Evolutionary conservation across 768 basidiomycete genomes (phyloP).

Genomic region (Mrakia blollopis): DNA sequence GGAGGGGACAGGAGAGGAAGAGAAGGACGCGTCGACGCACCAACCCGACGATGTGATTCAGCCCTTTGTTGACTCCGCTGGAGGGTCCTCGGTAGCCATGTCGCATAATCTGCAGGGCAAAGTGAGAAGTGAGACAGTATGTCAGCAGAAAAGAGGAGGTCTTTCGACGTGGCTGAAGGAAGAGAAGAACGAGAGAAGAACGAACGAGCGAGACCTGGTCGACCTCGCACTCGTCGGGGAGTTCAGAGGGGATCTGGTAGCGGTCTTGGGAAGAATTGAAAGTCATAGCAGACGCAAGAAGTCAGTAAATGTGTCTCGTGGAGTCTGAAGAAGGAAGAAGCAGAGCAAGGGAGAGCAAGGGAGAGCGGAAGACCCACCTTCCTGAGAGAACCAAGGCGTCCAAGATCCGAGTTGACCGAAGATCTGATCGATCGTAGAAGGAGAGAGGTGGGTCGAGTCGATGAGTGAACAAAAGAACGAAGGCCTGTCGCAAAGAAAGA

Average conservation of each 20-base stretch:
- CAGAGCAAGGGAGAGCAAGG: not conserved
- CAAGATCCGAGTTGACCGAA: slow-evolving; percentile 2
- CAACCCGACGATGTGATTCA: not conserved
- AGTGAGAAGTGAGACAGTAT: not conserved
- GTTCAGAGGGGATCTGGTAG: not conserved
- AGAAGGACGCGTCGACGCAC: not conserved
- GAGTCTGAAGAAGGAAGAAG: too few species aligned
- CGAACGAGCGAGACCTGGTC: slow-evolving; percentile 9
- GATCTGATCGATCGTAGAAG: not conserved
- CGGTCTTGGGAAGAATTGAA: not conserved
- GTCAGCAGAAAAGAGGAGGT: not conserved
- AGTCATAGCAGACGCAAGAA: not conserved
- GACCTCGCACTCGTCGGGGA: slow-evolving; percentile 21
- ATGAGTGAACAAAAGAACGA: too few species aligned
- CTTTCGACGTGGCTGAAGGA: too few species aligned
- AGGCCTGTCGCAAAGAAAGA: too few species aligned
- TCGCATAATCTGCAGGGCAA: not conserved
- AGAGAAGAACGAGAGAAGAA: slow-evolving; percentile 22
- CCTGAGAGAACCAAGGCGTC: not conserved
- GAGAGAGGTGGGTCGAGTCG: not conserved
- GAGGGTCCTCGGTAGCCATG: slow-evolving; percentile 10
- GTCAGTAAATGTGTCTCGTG: not conserved
- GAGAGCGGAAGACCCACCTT: not conserved
- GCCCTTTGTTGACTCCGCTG: not conserved
- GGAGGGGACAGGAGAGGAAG: not conserved